These are phyloP conservation scores for Allium fistulosum DNA, from an alignment of 106 monocot species.

Conservation along the genomic window DNA sequence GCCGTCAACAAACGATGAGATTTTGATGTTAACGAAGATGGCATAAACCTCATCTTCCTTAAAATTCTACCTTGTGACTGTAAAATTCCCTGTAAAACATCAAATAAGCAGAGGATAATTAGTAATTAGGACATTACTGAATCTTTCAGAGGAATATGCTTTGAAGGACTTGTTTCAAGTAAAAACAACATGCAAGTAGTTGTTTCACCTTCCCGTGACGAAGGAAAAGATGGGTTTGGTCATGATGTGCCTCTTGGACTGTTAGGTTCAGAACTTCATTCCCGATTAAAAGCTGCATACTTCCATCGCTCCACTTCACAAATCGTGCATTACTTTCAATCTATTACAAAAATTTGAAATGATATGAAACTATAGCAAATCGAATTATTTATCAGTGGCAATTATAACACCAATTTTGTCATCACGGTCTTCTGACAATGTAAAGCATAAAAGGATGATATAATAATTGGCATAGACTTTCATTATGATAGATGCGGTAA, in stretches of 20 bases:
- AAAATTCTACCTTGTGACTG: constrained; percentile 98
- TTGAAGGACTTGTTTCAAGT: not conserved
- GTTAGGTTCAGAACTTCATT: constrained; percentile 97
- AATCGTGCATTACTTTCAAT: constrained; percentile 97
- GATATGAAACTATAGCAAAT: not conserved
- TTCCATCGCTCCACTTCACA: constrained; percentile 95
- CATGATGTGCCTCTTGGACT: constrained; percentile 88
- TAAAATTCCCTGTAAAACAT: constrained; percentile 62
- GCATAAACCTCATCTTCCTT: constrained; percentile 96
- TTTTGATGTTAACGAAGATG: constrained; percentile 93
- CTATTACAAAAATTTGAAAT: constrained; percentile 21
- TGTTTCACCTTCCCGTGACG: constrained; percentile 78
- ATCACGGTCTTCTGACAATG: no score
- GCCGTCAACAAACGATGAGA: constrained; percentile 92
- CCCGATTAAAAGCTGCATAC: constrained; percentile 84
- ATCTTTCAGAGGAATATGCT: no score
- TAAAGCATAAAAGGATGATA: no score
- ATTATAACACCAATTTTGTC: no score
- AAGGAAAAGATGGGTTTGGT: constrained; percentile 88
- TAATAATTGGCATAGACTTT: no score
- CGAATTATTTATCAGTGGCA: no score
- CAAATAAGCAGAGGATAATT: not conserved
- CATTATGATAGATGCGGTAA: no score
- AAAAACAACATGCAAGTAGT: not conserved
- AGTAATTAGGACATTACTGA: not conserved